Conservation (phyloP, 305 asterid species). For the Withania somnifera region DNA sequence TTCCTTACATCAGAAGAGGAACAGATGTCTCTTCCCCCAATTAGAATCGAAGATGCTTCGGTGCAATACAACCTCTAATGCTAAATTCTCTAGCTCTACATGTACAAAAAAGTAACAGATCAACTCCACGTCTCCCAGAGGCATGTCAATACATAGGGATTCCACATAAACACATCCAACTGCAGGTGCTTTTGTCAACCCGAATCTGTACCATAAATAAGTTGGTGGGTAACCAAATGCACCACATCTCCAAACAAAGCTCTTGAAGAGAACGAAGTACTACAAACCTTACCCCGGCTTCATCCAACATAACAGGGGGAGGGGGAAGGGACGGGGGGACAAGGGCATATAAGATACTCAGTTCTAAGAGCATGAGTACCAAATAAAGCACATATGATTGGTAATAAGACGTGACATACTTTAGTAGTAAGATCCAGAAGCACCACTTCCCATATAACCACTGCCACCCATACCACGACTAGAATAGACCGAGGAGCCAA, state of each 20-base stretch:
- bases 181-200: constrained; percentile 24
- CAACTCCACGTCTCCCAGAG: constrained; percentile 8
- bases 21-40: constrained; percentile 4
- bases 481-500: constrained; percentile 61
- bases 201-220: constrained; percentile 26
- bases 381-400: not conserved
- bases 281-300: not conserved
- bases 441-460: constrained; percentile 74
- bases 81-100: constrained; percentile 6
- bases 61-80: not conserved
- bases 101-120: constrained; percentile 1
- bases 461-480: constrained; percentile 68
- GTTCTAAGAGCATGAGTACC: not conserved
- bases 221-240: constrained; percentile 17
- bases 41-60: not conserved
- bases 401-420: constrained; percentile 28
- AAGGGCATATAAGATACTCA: not conserved
- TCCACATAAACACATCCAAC: constrained; percentile 10
- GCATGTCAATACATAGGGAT: constrained; percentile 9
- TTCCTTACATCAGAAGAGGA: constrained; percentile 12
- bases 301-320: not conserved
- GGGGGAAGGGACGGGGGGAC: not conserved
- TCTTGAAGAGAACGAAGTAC: constrained; percentile 8
- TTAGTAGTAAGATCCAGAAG: constrained; percentile 86
- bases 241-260: constrained; percentile 3